Percentiles rank a stretch among this genome's conserved stretches.
phyloP scores from a whole-genome alignment of 2,329 filamentous ascomycete species.

The Colletotrichum horii region DNA sequence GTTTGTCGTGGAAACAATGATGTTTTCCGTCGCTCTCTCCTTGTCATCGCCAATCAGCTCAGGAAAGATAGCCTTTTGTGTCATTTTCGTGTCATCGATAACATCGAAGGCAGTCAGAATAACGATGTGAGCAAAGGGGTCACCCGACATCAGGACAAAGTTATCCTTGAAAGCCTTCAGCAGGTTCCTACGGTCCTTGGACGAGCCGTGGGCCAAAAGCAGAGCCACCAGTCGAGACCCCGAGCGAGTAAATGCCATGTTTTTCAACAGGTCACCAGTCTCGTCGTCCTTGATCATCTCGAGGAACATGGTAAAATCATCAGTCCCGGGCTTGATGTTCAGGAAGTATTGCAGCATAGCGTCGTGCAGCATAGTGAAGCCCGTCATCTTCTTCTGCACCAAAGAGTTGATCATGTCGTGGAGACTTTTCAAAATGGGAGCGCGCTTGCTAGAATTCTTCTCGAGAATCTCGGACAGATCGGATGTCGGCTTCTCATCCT shows the following conservation, averaged over 20 bases:
- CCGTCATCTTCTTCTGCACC: slow-evolving; percentile 94
- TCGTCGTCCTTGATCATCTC: slow-evolving; percentile 93
- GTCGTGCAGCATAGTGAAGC: slow-evolving; percentile 97
- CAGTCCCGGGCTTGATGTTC: slow-evolving; percentile 75
- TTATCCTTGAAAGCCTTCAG: slow-evolving; percentile 91
- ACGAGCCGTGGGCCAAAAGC: slow-evolving; percentile 80
- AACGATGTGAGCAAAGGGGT: slow-evolving; percentile 78
- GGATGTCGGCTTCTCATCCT: slow-evolving; percentile 58
- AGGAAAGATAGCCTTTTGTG: slow-evolving; percentile 82
- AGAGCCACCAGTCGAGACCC: slow-evolving; percentile 84
- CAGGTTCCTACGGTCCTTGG: slow-evolving; percentile 92
- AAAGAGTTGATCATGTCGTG: slow-evolving; percentile 88
- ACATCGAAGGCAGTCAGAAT: slow-evolving; percentile 88
- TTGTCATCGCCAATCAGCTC: slow-evolving; percentile 80
- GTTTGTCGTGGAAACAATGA: slow-evolving; percentile 69
- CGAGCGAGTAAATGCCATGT: slow-evolving; percentile 92
- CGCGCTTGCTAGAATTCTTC: slow-evolving; percentile 82
- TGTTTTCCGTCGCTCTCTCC: slow-evolving; percentile 65
- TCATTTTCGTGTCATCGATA: slow-evolving; percentile 92
- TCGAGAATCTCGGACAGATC: slow-evolving; percentile 80
- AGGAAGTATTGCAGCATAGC: slow-evolving; percentile 97
- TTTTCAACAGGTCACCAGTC: slow-evolving; percentile 88
- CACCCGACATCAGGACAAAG: slow-evolving; percentile 82
- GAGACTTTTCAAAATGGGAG: slow-evolving; percentile 84
- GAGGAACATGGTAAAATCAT: slow-evolving; percentile 85